Evolutionary conservation across 306 rosid genomes (phyloP).

Genomic region (Fragaria vesca): DNA sequence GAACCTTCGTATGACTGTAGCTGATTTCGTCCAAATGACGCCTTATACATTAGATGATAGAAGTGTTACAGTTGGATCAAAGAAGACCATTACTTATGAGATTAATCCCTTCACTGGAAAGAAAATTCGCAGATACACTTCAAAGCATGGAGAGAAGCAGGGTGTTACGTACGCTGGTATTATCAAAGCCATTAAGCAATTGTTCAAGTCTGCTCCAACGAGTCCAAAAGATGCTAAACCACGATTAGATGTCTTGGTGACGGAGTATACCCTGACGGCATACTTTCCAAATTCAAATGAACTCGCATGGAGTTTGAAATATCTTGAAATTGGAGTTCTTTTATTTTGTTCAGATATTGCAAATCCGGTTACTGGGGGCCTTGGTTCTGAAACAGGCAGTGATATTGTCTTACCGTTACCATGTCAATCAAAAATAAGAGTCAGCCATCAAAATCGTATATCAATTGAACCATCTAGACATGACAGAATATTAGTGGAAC

Average conservation of each 20-base stretch:
- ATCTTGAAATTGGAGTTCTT: constrained; percentile 64
- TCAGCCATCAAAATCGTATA: constrained; percentile 39
- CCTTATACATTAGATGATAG: constrained; percentile 71
- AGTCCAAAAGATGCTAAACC: constrained; percentile 30
- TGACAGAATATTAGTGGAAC: constrained; percentile 25
- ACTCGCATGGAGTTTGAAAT: constrained; percentile 64
- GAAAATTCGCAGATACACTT: constrained; percentile 36
- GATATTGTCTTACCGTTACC: constrained; percentile 58
- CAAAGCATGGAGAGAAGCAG: constrained; percentile 28
- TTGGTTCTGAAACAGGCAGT: constrained; percentile 37
- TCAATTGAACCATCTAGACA: constrained; percentile 32
- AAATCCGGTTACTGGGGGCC: constrained; percentile 21
- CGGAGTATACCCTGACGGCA: constrained; percentile 60
- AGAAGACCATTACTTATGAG: constrained; percentile 54
- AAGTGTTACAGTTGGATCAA: constrained; percentile 69
- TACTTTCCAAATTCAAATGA: constrained; percentile 41
- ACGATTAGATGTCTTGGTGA: constrained; percentile 57
- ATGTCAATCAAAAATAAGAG: constrained; percentile 57
- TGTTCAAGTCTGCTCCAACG: constrained; percentile 30
- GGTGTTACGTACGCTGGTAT: constrained; percentile 11
- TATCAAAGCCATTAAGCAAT: constrained; percentile 26
- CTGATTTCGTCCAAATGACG: constrained; percentile 50
- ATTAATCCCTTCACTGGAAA: constrained; percentile 63
- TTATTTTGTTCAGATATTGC: constrained; percentile 51
- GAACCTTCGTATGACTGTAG: constrained; percentile 53